Percentiles rank a stretch among this genome's conserved stretches.
Conservation (phyloP, 2,329 filamentous ascomycete genomes). For the Pseudogymnoascus sp. region DNA sequence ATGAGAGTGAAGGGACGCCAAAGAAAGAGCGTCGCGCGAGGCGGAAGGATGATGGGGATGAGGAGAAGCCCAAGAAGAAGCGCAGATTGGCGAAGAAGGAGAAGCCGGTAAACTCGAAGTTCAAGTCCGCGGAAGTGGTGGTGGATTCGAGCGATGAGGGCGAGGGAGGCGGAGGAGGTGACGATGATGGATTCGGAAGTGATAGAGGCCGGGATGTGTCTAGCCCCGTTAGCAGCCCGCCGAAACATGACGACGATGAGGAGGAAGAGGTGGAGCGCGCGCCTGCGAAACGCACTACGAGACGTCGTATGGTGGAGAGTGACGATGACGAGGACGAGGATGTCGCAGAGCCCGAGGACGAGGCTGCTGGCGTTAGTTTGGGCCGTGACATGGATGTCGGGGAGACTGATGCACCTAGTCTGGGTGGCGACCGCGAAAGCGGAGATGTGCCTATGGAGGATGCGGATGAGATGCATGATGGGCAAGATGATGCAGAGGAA, state of each 20-base stretch:
- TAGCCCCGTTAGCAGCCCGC: neutral
- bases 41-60: constrained; percentile 24
- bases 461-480: constrained; percentile 10
- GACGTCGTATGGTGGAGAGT: constrained; percentile 37
- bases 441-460: constrained; percentile 1
- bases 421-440: neutral
- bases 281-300: neutral
- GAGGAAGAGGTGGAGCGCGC: constrained; percentile 4
- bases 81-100: constrained; percentile 27
- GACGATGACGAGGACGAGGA: constrained; percentile 7
- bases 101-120: constrained; percentile 15
- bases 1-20: constrained; percentile 26
- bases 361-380: neutral
- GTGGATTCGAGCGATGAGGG: constrained; percentile 5
- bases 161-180: neutral
- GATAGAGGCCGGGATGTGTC: constrained; percentile 7
- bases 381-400: neutral
- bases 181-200: neutral
- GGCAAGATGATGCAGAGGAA: constrained; percentile 8
- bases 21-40: constrained; percentile 20
- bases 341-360: neutral
- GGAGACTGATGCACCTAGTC: neutral
- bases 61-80: constrained; percentile 32
- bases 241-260: neutral
- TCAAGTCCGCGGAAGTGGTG: constrained; percentile 7